Evolutionary conservation across 2,329 filamentous ascomycete genomes (phyloP), one percentile per base, ranked within the genome.

Genomic region (Trichophaea hybrida): DNA sequence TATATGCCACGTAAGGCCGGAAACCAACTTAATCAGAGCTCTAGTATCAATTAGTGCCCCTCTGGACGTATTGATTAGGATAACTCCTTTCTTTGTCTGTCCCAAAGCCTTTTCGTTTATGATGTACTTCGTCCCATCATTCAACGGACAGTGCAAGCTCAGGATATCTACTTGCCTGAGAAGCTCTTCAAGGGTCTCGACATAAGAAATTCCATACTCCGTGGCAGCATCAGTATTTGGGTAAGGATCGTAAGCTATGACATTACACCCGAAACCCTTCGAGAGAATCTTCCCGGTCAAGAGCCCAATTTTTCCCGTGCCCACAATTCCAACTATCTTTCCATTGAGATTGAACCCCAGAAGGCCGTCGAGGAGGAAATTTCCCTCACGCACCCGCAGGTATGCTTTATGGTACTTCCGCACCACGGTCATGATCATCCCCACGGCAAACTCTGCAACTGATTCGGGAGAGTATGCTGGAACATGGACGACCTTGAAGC

Each of bases 371-470:
- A 86, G 77, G 49, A 76, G 77, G 69, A 85, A 86, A 70, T 86
- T 85, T 54, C 79, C 81, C 70, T 85, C 81, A 48, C 82, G 79
- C 17, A 84, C 82, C 32, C 83, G 79, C 69, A 82, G 83, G 71
- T 83, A 85, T 2, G 82, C 80, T 24, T 80, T 78, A 69, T 85
- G 83, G 12, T 80, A 84, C 68, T 82, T 80, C 48, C 83, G 80
- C 69, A 85, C 83, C 48, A 85, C 74, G 1, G 82, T 83, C 73
- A 84, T 81, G 57, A 85, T 74, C 61, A 85, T 74, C 1, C 81
- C 80, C n/a, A 85, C 77, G 44, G 81, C 78, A 67, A 84, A 85
- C 74, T 86, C 83, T 64, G 82, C 82, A 1, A 86, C 83, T 1
- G 82, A 80, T 70, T 85, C 80, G 60, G 83, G 83, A 6, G 81